phyloP scores from a whole-genome alignment of 1,284 basidiomycete species.

The Austroboletus olivaceoglutinosus region DNA sequence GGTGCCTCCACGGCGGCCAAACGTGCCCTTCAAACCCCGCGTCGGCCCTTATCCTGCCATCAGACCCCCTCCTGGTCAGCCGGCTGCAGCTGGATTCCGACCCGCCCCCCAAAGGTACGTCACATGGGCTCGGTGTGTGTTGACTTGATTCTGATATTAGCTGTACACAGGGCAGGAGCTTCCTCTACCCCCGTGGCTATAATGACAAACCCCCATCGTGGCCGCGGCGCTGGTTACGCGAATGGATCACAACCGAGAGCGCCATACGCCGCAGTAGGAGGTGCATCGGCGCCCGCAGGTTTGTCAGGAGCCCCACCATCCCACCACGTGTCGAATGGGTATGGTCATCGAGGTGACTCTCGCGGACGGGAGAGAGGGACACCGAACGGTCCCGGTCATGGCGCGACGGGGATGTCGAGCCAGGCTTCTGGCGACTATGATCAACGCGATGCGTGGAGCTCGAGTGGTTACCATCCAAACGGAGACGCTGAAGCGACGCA shows the following conservation, averaged over 20 bases:
- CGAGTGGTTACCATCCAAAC: slow-evolving; percentile 1
- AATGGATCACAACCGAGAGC: slow-evolving; percentile 6
- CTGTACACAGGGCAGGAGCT: slow-evolving; percentile 18
- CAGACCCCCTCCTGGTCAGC: slow-evolving; percentile 50
- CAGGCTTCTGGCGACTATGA: background rate
- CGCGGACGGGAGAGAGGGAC: slow-evolving; percentile 6
- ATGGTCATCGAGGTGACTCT: slow-evolving; percentile 1
- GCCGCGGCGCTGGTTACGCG: slow-evolving; percentile 30
- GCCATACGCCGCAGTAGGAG: slow-evolving; percentile 9
- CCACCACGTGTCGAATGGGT: slow-evolving; percentile 1
- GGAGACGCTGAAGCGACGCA: slow-evolving; percentile 2
- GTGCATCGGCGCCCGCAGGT: background rate
- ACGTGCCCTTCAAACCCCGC: slow-evolving; percentile 59
- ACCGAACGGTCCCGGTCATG: slow-evolving; percentile 9
- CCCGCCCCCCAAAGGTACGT: slow-evolving; percentile 33
- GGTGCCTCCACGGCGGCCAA: slow-evolving; percentile 39
- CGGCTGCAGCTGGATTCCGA: slow-evolving; percentile 59
- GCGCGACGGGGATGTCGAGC: background rate
- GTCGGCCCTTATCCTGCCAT: slow-evolving; percentile 65
- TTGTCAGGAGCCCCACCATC: background rate
- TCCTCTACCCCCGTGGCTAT: slow-evolving; percentile 45
- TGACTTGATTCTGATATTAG: slow-evolving; percentile 1
- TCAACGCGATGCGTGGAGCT: background rate
- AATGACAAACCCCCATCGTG: slow-evolving; percentile 70
- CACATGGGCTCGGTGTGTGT: background rate